Evolutionary conservation across 2,329 filamentous ascomycete species (phyloP).

Genomic region (Aspergillus sp.): DNA sequence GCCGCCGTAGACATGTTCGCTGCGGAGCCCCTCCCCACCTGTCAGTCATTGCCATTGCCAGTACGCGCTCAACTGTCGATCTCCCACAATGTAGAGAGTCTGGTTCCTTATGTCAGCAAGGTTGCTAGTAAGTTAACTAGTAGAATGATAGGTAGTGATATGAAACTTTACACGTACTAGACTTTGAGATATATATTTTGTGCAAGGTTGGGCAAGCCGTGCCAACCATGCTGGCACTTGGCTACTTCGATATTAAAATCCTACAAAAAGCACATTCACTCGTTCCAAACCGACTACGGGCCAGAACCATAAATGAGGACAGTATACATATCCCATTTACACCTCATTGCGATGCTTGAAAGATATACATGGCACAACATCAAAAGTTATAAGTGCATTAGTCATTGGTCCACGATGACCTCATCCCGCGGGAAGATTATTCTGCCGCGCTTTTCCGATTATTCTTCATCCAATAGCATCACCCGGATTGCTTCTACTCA

Average conservation of each 20-base stretch:
- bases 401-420: slow-evolving; percentile 4
- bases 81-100: too few relatives aligned
- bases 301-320: too few relatives aligned
- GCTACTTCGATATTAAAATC: too few relatives aligned
- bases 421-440: slow-evolving; percentile 17
- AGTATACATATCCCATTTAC: too few relatives aligned
- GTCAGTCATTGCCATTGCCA: background rate
- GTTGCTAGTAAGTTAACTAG: background rate
- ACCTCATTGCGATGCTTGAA: background rate
- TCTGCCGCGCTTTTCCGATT: slow-evolving; percentile 34
- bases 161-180: background rate
- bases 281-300: too few relatives aligned
- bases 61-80: background rate
- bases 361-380: background rate
- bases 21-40: background rate
- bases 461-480: slow-evolving; percentile 34
- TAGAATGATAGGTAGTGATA: background rate
- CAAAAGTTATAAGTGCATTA: background rate
- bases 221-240: too few relatives aligned
- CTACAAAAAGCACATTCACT: too few relatives aligned
- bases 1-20: background rate
- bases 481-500: slow-evolving; percentile 27
- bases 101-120: too few relatives aligned
- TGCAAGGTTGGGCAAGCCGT: too few relatives aligned
- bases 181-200: too few relatives aligned